Evolutionary conservation across 768 basidiomycete species (phyloP), one percentile per base, ranked within the genome.

Genomic region (Xerocomellus amylosporus): DNA sequence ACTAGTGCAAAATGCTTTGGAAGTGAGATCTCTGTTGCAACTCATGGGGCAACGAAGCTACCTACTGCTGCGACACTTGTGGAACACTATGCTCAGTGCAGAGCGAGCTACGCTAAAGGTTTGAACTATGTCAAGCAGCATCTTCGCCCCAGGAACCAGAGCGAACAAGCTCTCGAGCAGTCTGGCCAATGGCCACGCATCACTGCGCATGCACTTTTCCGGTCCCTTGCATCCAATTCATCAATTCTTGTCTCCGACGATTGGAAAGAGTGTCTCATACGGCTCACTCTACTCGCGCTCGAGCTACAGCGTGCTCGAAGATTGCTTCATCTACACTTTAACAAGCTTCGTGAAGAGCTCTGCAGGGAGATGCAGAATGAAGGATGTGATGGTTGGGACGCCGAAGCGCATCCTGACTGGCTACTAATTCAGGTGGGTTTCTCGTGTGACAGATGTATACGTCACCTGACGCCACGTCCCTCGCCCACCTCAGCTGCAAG

Each of bases 391-490:
- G 59, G 51, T 2, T 62, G 59, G 60, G n/a, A 46, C 4, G 45
- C 56, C 1, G 46, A 60, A 14, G 20, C 15, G 4, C 49, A 74
- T 59, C 66, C 71, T 1, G 77, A 77, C 46, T 81, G 77, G 79
- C 58, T 78, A 0, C 56, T 80, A 14, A 69, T 81, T 12, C 79
- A 80, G 68, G 75, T 78, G 22, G 30, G 51, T 46, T 37, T 50
- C 7, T 1, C 13, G 48, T 10, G 1, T 10, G 22, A 3, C 10
- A 3, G 4, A 37, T 9, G 5, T 5, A 12, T 28, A 19, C 30
- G 45, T n/a, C 36, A 7, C 6, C 17, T 12, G 5, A 20, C 4
- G 31, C 33, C 33, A 13, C 13, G 33, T 5, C 12, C 13, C 4
- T 14, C 13, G 13, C 13, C 12, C 33, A 14, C 13, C 13, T 45